Percentiles rank a stretch among this genome's conserved stretches.
phyloP scores from a whole-genome alignment of 2,329 filamentous ascomycete species.

The Penicillium sp. region DNA sequence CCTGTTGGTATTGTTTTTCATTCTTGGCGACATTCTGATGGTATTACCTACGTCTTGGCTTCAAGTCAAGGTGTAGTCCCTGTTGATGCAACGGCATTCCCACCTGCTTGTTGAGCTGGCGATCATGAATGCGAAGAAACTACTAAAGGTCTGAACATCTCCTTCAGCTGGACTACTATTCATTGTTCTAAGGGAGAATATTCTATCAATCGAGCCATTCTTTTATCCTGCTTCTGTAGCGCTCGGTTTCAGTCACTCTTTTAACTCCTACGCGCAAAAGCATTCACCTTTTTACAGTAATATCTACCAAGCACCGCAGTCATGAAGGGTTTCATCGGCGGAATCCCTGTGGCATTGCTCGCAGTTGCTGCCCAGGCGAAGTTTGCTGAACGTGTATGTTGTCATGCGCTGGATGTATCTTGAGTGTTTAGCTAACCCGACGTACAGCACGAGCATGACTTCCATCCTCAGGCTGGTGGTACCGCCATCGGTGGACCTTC shows the following conservation, averaged over 20 bases:
- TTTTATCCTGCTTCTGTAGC: constrained; percentile 17
- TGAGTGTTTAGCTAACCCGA: neutral
- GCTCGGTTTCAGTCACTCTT: constrained; percentile 22
- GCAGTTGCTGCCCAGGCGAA: constrained; percentile 33
- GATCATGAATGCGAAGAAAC: constrained; percentile 19
- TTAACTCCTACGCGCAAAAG: constrained; percentile 8
- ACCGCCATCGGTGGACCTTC: constrained; percentile 23
- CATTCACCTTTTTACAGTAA: constrained; percentile 11
- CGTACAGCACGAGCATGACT: constrained; percentile 9
- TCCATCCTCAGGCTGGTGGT: constrained; percentile 7
- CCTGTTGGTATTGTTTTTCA: constrained; percentile 12
- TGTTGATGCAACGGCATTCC: constrained; percentile 20
- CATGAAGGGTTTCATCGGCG: constrained; percentile 40
- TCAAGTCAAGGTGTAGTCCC: neutral
- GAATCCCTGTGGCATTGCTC: constrained; percentile 38
- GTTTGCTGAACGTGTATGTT: constrained; percentile 22
- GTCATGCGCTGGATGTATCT: neutral
- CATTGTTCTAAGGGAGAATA: constrained; percentile 7
- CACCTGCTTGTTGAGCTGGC: constrained; percentile 3
- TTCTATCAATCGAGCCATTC: constrained; percentile 20
- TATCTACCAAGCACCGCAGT: constrained; percentile 12
- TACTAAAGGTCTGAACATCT: constrained; percentile 25
- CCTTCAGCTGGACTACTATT: neutral
- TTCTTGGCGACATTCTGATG: constrained; percentile 26
- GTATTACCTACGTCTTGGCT: neutral